Evolutionary conservation across 208 protist genomes (phyloP), one percentile per base, ranked within the genome.

Genomic region (Balamuthia mandrillaris): DNA sequence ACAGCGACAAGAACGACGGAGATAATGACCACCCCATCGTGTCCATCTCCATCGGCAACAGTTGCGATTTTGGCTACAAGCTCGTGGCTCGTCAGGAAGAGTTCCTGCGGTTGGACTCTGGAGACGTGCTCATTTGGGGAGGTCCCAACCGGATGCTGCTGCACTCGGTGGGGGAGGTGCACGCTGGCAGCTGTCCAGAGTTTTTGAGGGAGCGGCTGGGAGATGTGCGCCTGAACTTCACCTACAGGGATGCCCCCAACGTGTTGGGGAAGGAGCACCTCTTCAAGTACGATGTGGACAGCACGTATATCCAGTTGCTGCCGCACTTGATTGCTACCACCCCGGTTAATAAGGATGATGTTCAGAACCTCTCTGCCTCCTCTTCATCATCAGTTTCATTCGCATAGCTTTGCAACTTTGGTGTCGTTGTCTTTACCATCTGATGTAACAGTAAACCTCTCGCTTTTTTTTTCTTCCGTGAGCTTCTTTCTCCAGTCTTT

Each of bases 11-110:
- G 31, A 88, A 88, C 61, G 86, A 88, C 66, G 86, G 86, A 33
- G 65, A 88, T 16, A 88, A 88, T 49, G 83, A 87, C 74, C 86
- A 88, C 52, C 86, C 86, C 18, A 87, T 88, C 33, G 86, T 88
- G 18, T 84, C 61, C 0, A 63, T 88, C 47, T 84, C 86, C 9
- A 44, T 88, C 24, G 86, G 86, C 61, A 88, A 88, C 31, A 7
- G 27, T 21, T 88, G 81, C 35, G 6, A 3, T n/a, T 88, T 88
- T 84, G 86, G 86, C 9, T 88, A 70, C 18, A 88, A 84, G 47
- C 31, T 84, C 3, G 44, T 31, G 2, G 31, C 14, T 47, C 60
- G 42, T 31, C 29, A 27, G 39, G 14, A 33, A 3, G 6, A 78
- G 45, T 56, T 10, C 45, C 31, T 77, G 0, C n/a, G 14, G 31